Base-by-base conservation (phyloP, 495 filamentous ascomycete species). In the Endocarpon pusillum region DNA sequence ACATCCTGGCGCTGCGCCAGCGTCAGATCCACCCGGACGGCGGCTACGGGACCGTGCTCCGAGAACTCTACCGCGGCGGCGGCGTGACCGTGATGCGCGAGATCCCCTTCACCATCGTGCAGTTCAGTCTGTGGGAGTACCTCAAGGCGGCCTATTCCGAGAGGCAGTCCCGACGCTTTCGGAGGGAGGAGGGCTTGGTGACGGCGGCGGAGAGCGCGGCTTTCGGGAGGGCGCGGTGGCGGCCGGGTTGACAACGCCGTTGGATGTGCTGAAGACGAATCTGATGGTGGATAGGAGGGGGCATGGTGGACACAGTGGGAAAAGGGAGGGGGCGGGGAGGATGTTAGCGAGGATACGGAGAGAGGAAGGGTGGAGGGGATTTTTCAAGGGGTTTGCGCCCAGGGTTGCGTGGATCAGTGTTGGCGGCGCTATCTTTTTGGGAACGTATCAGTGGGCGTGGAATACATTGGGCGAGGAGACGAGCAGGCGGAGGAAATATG, bases 81-180 rank as follows among this genome's bases (percentile, higher is more conserved):
- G 67, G 73, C 0, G 76, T 94, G 40, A 97, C 89, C 8, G 75
- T 97, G 18, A 75, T 93, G 59, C 73, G 89, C 31, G 89, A 97
- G 61, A 91, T 97, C 35, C 89, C 89, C 6, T 97, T 97, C 42
- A 96, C 89, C 4, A 72, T 94, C 8, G 71, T 97, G 22, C 89
- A 97, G 53, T 97, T 97, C 46, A 92, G 89, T 12, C 65, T 97
- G 46, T 97, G 89, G 89, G 89, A 97, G 55, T 75, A 67, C 2
- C 67, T 96, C 59, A 97, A 96, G 64, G 54, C 59, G 35, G 62
- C 45, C 4, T 65, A 65, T 44, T 46, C 46, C 3, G 48, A 51
- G 34, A 15, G 19, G 48, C 36, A 32, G 45, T 19, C 25, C 42
- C 27, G 36, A 30, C 12, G 14, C 19, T 19, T 14, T 19, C 19